Percentiles rank a stretch among this genome's conserved stretches.
phyloP scores from a whole-genome alignment of 805 yeast genomes.

The Saccharomycopsis oosterbeekiorum region DNA sequence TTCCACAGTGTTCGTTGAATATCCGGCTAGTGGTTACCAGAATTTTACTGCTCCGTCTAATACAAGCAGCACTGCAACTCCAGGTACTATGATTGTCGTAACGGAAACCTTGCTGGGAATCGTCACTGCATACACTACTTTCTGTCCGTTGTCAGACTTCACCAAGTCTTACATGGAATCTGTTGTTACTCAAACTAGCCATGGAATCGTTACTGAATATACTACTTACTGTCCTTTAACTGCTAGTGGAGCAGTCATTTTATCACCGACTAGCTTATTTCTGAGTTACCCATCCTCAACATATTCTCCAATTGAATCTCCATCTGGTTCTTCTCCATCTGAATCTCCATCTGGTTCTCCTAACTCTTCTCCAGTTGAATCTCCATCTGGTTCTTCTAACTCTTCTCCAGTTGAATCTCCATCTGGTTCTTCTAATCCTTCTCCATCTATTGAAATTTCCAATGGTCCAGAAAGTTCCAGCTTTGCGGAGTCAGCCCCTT shows the following conservation, averaged over 20 bases:
- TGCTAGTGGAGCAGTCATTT: neutral
- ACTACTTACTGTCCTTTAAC: slow-evolving; percentile 11
- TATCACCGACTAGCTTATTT: neutral
- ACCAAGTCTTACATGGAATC: neutral
- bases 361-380: neutral
- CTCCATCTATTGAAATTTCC: neutral
- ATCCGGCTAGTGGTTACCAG: neutral
- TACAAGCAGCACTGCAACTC: neutral
- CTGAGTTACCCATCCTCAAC: neutral
- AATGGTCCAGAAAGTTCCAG: neutral
- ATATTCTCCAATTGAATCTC: neutral
- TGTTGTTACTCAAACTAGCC: neutral
- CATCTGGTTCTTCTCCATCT: neutral
- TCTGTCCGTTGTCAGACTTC: slow-evolving; percentile 12
- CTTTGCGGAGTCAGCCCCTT: neutral
- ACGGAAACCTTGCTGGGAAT: slow-evolving; percentile 8
- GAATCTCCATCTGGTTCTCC: neutral
- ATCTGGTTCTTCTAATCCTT: neutral
- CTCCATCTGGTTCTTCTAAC: no score
- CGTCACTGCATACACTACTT: slow-evolving; percentile 12
- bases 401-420: neutral
- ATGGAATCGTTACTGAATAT: neutral
- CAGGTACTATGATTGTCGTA: neutral
- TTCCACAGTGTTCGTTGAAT: neutral
- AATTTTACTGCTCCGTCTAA: neutral